These are phyloP conservation scores for Platismatia glauca DNA, from an alignment of 495 filamentous ascomycete species.

Conservation along the genomic window DNA sequence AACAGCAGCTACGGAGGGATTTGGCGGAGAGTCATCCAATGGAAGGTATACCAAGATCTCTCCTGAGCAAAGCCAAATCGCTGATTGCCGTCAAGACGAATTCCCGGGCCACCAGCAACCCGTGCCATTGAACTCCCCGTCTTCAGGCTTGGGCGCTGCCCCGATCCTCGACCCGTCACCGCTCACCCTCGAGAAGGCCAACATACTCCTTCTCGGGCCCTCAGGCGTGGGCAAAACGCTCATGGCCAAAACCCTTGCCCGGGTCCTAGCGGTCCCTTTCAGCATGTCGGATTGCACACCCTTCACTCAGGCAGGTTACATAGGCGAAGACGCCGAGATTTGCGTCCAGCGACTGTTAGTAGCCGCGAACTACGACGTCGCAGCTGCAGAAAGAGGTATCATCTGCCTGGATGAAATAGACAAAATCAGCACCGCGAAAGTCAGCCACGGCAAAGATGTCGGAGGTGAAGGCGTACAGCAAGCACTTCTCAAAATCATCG, in stretches of 20 bases:
- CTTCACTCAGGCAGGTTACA: slow-evolving; percentile 95
- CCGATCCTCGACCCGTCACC: slow-evolving; percentile 48
- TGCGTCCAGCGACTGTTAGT: slow-evolving; percentile 85
- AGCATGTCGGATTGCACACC: slow-evolving; percentile 96
- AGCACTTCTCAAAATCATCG: slow-evolving; percentile 88
- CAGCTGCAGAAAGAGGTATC: slow-evolving; percentile 80
- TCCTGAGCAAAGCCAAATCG: too few relatives aligned
- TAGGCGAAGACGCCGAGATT: slow-evolving; percentile 90
- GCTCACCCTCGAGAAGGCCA: slow-evolving; percentile 88
- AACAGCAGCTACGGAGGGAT: slow-evolving; percentile 42
- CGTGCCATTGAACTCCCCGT: slow-evolving; percentile 32
- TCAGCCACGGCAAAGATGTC: slow-evolving; percentile 70
- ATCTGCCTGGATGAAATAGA: slow-evolving; percentile 95
- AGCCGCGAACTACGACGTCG: slow-evolving; percentile 82
- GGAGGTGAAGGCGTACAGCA: slow-evolving; percentile 93
- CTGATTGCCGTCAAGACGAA: slow-evolving; percentile 52
- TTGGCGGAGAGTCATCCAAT: slow-evolving; percentile 40
- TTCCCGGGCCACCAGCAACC: slow-evolving; percentile 64
- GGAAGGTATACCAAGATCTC: slow-evolving; percentile 42
- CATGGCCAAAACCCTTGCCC: slow-evolving; percentile 76
- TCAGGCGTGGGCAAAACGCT: slow-evolving; percentile 96
- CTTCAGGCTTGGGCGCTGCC: slow-evolving; percentile 27
- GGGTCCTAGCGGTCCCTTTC: slow-evolving; percentile 83
- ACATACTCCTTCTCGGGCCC: slow-evolving; percentile 84
- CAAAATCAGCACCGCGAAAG: slow-evolving; percentile 75